Evolutionary conservation across 352 stramenopile genomes (phyloP), one percentile per base, ranked within the genome.

Genomic region (Thalassiosira exigua): DNA sequence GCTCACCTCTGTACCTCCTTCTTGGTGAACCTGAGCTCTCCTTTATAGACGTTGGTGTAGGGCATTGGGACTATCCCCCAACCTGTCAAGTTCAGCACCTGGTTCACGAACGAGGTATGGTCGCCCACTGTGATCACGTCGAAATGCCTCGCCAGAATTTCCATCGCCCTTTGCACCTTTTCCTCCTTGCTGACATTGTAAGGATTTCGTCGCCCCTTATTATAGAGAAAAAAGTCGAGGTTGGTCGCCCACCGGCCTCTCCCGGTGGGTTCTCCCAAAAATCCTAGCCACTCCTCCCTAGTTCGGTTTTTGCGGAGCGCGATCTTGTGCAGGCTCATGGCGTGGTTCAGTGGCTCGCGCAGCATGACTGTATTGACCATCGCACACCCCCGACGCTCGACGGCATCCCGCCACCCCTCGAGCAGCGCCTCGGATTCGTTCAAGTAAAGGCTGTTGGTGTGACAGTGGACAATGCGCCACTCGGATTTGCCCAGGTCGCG

Each of bases 271-370:
- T 9, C 24, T 21, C 9, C 22, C 5, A 19, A 21, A 21, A 9
- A 56, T 7, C 9, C 22, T 9, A 21, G 5, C 46, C 17, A 56
- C 7, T 56, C 22, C 17, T 56, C 7, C 22, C 17, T 56, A 7
- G 5, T 9, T 7, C 5, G 4, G 17, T 56, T 19, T 4, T 29
- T 9, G 5, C 46, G 9, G 46, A 21, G 9, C 22, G 9, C 48
- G 50, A 27, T 41, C 26, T 73, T 73, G 32, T 52, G 53, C 7
- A 73, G 46, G 33, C 33, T 52, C 5, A 75, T 3, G 2, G 36
- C 33, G 52, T 75, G 67, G 52, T 54, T 68, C 11, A 75, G 42
- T n/a, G 67, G 54, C 29, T 75, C 67, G 19, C 67, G 67, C 44
- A 75, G 59, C 67, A 68, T 68, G 4, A 75, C 54, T 17, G 21